Evolutionary conservation across 768 basidiomycete species (phyloP), one percentile per base, ranked within the genome.

Genomic region (Fistulinella prunicolor): DNA sequence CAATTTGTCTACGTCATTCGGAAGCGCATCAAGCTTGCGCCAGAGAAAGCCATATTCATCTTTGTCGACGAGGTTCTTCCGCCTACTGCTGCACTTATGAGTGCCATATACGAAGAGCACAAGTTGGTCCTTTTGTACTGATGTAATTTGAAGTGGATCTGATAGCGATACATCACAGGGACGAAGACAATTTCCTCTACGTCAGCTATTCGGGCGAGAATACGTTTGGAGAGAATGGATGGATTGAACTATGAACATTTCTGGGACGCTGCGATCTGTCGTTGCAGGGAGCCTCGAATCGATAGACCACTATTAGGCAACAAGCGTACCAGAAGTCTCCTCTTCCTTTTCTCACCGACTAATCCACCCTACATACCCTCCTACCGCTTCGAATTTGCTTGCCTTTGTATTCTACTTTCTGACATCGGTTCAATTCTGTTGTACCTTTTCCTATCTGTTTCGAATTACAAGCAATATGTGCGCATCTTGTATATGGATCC

Each of bases 11-110:
- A 99, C 69, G 96, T 99, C 28, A 99, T 99, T 66, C 86, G 96
- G 64, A 99, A 99, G 79, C 89, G 96, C 53, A 99, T 98, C 86
- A 98, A 99, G 83, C 82, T 99, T 48, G 90, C 94, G 20, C 94
- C 96, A 26, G 96, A 99, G 82, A 97, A 97, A 75, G 96, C 96
- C 30, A 99, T 99, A 74, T 99, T 98, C 76, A 97, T 99, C 71
- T 99, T 98, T 62, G 96, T 99, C 43, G 94, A 99, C 60, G 96
- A 99, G 69, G 94, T 98, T 45, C 79, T 99, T 23, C 96, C 96
- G 37, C 96, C 96, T 36, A 98, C 96, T 1, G 96, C 95, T 13
- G 94, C 95, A 3, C 75, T 98, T 41, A 99, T 99, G 96, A 94
- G 91, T 62, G 85, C 92, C 47, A 97, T 99, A 64, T 99, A 99